phyloP scores from a whole-genome alignment of 495 filamentous ascomycete species.

The Saxispiralis lemnorum region DNA sequence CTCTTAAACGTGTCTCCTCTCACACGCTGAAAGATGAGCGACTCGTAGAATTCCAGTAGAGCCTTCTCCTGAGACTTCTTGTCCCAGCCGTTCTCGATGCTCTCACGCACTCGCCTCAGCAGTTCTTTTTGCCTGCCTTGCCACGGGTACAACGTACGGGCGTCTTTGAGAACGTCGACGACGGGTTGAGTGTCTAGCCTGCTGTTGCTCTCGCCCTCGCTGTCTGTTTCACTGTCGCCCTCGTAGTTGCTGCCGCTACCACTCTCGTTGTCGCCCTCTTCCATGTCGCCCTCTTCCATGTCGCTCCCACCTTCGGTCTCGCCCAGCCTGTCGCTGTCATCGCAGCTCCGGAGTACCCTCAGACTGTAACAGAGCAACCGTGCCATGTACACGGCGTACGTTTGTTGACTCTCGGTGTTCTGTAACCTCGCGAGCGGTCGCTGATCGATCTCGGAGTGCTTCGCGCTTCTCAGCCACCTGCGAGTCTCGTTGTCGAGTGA shows the following conservation, averaged over 20 bases:
- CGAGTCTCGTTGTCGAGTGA: background rate
- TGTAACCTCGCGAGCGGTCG: background rate
- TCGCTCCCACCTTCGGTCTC: background rate
- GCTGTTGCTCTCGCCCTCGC: background rate
- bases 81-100: constrained; percentile 2
- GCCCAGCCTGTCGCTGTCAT: too few species aligned
- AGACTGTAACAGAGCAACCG: constrained; percentile 1
- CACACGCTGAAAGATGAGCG: constrained; percentile 8
- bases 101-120: background rate
- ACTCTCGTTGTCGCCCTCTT: background rate
- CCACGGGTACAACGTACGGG: constrained; percentile 2
- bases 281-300: background rate
- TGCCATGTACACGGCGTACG: background rate
- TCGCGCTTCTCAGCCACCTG: constrained; percentile 1
- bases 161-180: constrained; percentile 1
- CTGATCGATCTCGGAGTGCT: background rate
- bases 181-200: background rate
- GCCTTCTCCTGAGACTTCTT: background rate
- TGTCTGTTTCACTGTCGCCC: background rate
- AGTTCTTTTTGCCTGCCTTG: constrained; percentile 2
- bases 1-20: constrained; percentile 4
- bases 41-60: constrained; percentile 1
- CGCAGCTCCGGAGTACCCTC: background rate
- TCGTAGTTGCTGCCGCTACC: background rate
- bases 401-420: background rate